phyloP scores from a whole-genome alignment of 192 early-diverging fungal genomes.

The Globomyces pollinis-pini region DNA sequence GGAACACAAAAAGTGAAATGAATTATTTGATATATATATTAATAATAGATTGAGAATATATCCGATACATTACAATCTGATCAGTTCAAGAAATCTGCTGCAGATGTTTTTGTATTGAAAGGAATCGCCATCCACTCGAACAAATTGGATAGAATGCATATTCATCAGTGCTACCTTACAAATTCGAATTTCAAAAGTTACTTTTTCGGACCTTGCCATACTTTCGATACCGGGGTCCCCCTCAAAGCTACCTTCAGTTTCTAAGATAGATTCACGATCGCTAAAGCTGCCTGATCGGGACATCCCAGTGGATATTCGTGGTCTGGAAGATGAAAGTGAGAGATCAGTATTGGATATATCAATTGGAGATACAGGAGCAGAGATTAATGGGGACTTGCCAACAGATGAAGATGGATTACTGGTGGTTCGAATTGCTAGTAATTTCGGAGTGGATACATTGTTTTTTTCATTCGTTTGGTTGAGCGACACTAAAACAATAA shows the following conservation, averaged over 20 bases:
- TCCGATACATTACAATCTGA: background rate
- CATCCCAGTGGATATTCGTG: background rate
- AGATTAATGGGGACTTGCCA: background rate
- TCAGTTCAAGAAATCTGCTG: constrained; percentile 10
- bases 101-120: constrained; percentile 18
- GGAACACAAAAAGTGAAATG: background rate
- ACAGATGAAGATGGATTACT: background rate
- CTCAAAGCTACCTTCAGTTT: background rate
- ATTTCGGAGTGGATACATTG: background rate
- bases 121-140: constrained; percentile 16
- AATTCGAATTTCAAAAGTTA: constrained; percentile 24
- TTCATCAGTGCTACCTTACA: constrained; percentile 18
- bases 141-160: constrained; percentile 23
- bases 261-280: background rate
- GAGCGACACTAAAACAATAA: background rate
- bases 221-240: background rate
- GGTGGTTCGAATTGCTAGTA: background rate
- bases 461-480: background rate
- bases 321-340: background rate
- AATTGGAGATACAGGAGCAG: too few relatives aligned
- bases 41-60: background rate
- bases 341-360: background rate
- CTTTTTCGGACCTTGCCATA: background rate
- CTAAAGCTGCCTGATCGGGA: background rate
- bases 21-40: background rate